phyloP scores from a whole-genome alignment of 495 filamentous ascomycete genomes.

The Xylaria palmicola region DNA sequence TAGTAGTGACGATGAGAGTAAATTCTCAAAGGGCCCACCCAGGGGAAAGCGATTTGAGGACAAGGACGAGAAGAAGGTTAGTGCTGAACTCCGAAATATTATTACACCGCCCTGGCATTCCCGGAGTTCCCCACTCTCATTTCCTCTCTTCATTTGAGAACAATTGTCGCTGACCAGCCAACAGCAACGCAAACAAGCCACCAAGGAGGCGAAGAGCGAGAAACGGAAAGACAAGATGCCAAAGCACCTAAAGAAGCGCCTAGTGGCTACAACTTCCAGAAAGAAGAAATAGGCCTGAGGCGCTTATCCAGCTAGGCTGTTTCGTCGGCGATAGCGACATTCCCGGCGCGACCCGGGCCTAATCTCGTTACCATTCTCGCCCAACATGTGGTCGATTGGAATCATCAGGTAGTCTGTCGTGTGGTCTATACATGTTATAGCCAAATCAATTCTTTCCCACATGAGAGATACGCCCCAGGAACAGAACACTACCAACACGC shows the following conservation, averaged over 20 bases:
- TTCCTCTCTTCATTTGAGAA: background rate
- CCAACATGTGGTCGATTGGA: background rate
- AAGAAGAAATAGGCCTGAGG: conserved; percentile 27
- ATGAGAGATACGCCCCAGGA: background rate
- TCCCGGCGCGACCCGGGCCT: no score
- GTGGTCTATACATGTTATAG: background rate
- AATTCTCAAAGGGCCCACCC: conserved; percentile 65
- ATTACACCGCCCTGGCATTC: conserved; percentile 2
- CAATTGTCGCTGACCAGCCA: conserved; percentile 19
- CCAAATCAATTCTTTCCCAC: background rate
- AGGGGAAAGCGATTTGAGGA: conserved; percentile 88
- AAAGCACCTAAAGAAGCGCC: conserved; percentile 85
- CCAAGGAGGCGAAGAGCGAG: conserved; percentile 94
- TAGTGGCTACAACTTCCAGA: conserved; percentile 49
- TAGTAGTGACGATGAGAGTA: conserved; percentile 46
- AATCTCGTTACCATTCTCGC: no score
- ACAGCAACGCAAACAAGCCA: conserved; percentile 76
- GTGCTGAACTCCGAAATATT: no score
- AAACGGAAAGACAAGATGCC: conserved; percentile 92
- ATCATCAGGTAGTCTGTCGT: background rate
- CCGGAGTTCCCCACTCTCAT: background rate
- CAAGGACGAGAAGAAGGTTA: conserved; percentile 79
- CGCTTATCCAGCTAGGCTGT: background rate
- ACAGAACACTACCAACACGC: background rate
- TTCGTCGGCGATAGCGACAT: no score